A percentile compares a stretch with the other conserved stretches of the same genome.
Conservation (phyloP, 1,139 yeast genomes). For the Taiozyma sp. region DNA sequence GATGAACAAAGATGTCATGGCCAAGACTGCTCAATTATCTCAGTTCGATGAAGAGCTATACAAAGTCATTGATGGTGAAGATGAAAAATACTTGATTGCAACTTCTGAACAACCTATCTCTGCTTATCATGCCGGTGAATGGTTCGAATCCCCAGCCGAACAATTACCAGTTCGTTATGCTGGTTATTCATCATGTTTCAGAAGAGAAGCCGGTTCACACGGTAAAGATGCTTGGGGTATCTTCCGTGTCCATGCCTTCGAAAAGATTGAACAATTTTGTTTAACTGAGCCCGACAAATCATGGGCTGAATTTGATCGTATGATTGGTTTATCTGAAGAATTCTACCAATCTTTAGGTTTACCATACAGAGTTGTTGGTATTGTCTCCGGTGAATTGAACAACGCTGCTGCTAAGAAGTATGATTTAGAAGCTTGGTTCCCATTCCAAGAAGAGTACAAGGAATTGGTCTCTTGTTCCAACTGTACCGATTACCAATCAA, state of each 20-base stretch:
- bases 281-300: constrained; percentile 97
- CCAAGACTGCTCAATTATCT: constrained; percentile 96
- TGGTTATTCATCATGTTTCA: constrained; percentile 97
- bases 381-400: constrained; percentile 97
- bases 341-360: constrained; percentile 88
- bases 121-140: constrained; percentile 95
- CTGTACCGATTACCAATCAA: constrained; percentile 98
- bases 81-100: constrained; percentile 95
- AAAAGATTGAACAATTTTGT: constrained; percentile 95
- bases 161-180: constrained; percentile 96
- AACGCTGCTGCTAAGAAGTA: constrained; percentile 98
- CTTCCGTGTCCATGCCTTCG: constrained; percentile 97
- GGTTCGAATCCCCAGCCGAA: constrained; percentile 97
- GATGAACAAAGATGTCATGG: constrained; percentile 99
- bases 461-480: constrained; percentile 97
- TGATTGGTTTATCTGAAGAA: constrained; percentile 88
- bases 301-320: constrained; percentile 94
- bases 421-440: constrained; percentile 99
- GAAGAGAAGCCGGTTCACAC: constrained; percentile 99
- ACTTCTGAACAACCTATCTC: constrained; percentile 99
- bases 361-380: constrained; percentile 96
- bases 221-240: constrained; percentile 99
- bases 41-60: constrained; percentile 97
- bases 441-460: constrained; percentile 97
- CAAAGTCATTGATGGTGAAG: constrained; percentile 95